Base-by-base conservation (phyloP, 2,329 filamentous ascomycete genomes). In the Thermoascus crustaceus region DNA sequence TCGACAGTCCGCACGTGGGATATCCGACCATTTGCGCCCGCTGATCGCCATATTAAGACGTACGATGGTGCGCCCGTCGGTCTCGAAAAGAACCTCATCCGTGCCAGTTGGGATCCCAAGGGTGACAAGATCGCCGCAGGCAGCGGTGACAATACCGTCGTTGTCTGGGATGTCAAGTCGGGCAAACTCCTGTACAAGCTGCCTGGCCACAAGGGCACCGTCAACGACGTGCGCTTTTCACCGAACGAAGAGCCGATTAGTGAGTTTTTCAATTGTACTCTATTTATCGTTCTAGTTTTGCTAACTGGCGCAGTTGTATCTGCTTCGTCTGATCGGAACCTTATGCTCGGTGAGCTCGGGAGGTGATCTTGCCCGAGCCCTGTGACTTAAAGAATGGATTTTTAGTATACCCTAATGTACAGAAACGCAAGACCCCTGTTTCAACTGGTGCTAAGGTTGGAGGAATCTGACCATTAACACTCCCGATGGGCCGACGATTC, bases 1-100 rank as follows among this genome's bases (percentile, higher is more conserved):
- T 87, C 84, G 13, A 94, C 89, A 0, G 91, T 88, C 23, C 76
- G 85, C 51, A 95, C 88, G 11, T 98, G 91, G 91, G 89, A 98
- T 57, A 84, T 98, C 34, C 75, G 89, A 47, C 89, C 91, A 0
- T 98, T 96, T 63, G 89, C 91, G 5, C 86, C 91, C 0, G 78
- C 82, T 1, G 84, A 95, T 57, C 74, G 91, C 45, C 80, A 85
- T 41, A 77, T 96, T 40, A 77, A 78, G 53, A 94, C 85, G 0
- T 94, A 91, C 57, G 89, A 96, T 50, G 91, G 91, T n/a, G 89
- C 89, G 0, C 81, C 83, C 7, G 72, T 78, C 22, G 88, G 88
- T 0, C 63, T 94, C 34, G 91, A 98, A 62, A 91, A 91, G 71
- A 96, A 96, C 50, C 67, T 98, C 9, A 77, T 94, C 40, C 76